phyloP scores from a whole-genome alignment of 139 green algal genomes.

The Chlorella sp. region DNA sequence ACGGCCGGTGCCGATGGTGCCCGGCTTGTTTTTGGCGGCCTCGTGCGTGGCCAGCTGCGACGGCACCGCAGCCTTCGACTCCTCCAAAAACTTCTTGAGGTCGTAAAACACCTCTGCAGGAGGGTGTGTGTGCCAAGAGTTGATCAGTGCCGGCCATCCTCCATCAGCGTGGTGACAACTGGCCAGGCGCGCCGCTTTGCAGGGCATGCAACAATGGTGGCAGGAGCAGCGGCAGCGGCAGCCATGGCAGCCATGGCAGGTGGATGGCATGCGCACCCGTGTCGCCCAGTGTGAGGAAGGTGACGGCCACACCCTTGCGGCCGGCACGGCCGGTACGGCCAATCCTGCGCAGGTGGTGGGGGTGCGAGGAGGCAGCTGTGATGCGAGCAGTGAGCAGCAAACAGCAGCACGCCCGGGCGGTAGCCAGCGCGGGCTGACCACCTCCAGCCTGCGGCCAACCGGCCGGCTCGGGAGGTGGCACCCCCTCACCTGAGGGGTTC shows the following conservation, averaged over 20 bases:
- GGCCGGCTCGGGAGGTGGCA: no score
- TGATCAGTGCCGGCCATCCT: no score
- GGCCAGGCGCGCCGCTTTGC: no score
- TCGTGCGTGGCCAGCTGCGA: slow-evolving; percentile 84
- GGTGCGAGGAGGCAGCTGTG: no score
- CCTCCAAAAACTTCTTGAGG: slow-evolving; percentile 87
- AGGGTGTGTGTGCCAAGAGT: no score
- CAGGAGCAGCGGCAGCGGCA: background rate
- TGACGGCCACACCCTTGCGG: slow-evolving; percentile 88
- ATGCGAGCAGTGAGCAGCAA: no score
- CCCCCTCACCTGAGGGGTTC: no score
- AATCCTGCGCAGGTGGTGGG: no score
- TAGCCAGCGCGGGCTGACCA: no score
- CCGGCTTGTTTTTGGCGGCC: slow-evolving; percentile 82
- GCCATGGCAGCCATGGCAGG: background rate
- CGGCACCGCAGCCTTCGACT: slow-evolving; percentile 71
- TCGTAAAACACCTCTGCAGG: slow-evolving; percentile 94
- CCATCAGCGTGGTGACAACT: no score
- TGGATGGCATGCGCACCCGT: slow-evolving; percentile 14
- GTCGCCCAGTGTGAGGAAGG: slow-evolving; percentile 86
- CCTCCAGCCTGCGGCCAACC: no score
- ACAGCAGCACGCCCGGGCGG: background rate
- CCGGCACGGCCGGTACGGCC: slow-evolving; percentile 91
- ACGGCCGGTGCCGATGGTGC: slow-evolving; percentile 48
- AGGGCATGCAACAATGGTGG: background rate